Conservation (phyloP, 2,329 filamentous ascomycete genomes). For the Periconia sp. region DNA sequence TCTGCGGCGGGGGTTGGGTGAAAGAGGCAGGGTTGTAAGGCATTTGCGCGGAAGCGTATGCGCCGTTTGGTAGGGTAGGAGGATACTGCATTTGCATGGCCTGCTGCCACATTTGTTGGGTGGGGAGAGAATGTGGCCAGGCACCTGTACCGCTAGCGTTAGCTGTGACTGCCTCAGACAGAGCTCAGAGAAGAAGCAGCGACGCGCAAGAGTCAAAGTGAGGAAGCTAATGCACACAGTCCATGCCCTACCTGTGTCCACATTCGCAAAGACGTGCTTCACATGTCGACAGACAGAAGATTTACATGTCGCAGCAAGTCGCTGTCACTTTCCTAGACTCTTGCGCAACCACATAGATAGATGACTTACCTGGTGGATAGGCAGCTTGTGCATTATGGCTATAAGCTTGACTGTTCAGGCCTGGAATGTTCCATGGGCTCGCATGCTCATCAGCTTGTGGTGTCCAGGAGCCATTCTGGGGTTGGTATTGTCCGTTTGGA, state of each 20-base stretch:
- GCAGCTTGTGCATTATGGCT: conserved; percentile 27
- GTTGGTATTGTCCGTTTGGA: conserved; percentile 3
- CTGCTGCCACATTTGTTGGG: conserved; percentile 20
- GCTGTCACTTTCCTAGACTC: no score
- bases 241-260: no score
- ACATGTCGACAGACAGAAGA: no score
- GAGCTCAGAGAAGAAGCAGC: background rate
- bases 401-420: conserved; percentile 26
- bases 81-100: conserved; percentile 18
- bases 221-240: background rate
- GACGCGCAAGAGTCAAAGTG: background rate
- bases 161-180: conserved; percentile 2
- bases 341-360: background rate
- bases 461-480: conserved; percentile 10
- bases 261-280: no score
- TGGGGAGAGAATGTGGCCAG: conserved; percentile 31
- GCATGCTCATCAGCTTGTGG: conserved; percentile 17
- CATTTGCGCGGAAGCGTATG: conserved; percentile 25
- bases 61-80: conserved; percentile 23
- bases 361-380: conserved; percentile 11
- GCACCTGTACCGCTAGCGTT: conserved; percentile 10
- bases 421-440: conserved; percentile 18
- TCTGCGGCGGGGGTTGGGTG: conserved; percentile 21
- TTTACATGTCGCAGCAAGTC: no score
- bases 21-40: conserved; percentile 17